A percentile compares a stretch with the other conserved stretches of the same genome.
Evolutionary conservation across 306 rosid species (phyloP).

Genomic region (Carpinus viminea): DNA sequence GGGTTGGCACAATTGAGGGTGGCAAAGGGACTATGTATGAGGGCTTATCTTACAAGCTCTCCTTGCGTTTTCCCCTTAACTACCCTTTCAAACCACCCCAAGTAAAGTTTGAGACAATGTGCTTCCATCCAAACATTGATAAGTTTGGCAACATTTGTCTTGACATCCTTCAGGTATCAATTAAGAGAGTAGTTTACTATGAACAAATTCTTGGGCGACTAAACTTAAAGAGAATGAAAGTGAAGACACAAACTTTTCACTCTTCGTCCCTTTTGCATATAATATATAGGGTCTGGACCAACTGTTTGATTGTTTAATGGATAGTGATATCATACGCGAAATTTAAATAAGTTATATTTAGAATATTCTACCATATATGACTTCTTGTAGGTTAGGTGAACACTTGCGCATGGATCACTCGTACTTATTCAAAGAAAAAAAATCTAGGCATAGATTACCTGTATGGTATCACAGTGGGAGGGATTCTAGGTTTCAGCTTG

Average conservation of each 20-base stretch:
- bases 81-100: constrained; percentile 96
- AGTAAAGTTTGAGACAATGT: constrained; percentile 89
- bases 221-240: not conserved
- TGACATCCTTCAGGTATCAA: constrained; percentile 91
- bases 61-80: constrained; percentile 79
- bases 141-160: constrained; percentile 97
- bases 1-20: constrained; percentile 97
- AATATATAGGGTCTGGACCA: constrained; percentile 13
- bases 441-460: not conserved
- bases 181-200: constrained; percentile 1
- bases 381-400: too few species aligned
- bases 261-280: too few species aligned
- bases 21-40: constrained; percentile 91
- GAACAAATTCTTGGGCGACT: not conserved
- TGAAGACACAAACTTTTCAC: not conserved
- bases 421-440: not conserved
- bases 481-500: too few species aligned
- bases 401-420: not conserved
- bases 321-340: not conserved
- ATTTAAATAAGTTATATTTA: not conserved
- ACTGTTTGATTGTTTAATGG: constrained; percentile 1
- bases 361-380: too few species aligned
- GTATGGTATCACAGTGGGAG: not conserved
- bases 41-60: constrained; percentile 91
- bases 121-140: constrained; percentile 98